Base-by-base conservation (phyloP, 2,329 filamentous ascomycete genomes). In the Epichloe elymi region DNA sequence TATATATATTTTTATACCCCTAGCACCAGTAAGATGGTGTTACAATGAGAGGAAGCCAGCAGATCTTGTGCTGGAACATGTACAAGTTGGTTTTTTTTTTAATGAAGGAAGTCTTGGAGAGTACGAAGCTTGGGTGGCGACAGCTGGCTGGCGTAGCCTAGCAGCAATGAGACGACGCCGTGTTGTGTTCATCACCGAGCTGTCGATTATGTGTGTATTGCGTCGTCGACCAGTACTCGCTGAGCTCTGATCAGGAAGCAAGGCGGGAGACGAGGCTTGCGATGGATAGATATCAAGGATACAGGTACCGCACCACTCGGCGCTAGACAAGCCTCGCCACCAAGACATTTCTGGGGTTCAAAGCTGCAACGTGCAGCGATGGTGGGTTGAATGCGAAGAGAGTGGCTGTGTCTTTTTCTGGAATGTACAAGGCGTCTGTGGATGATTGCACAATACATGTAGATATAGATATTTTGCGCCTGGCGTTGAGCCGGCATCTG, bases 41-140 rank as follows among this genome's bases (percentile, higher is more conserved):
- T 52, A 23, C 57, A 50, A 55, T 53, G 49, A 50, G 53, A 55
- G 48, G 46, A 55, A 55, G 51, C 50, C 37, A 46, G 54, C 46
- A 52, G 46, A 54, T 54, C 56, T 57, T 57, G 54, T 54, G 54
- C 57, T 57, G 55, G 53, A 59, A 60, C 52, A 58, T 48, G 48
- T 55, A 54, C 54, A 53, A 53, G 55, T 53, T 53, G 56, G 56
- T 55, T 57, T 46, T 49, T 54, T n/a, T 54, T n/a, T 30, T 44
- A 33, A 33, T n/a, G 42, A 44, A 44, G 19, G 19, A 33, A n/a
- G 15, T 35, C 20, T 26, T 26, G 19, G 36, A 14, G 4, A 14
- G 8, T 4, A 30, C 3, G 19, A 23, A n/a, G 19, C 20, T 37
- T 20, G 2, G 4, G 15, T 26, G 36, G 37, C 37, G 12, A 41